Evolutionary conservation across 2,329 filamentous ascomycete genomes (phyloP).

Genomic region (Madurella fahalii): DNA sequence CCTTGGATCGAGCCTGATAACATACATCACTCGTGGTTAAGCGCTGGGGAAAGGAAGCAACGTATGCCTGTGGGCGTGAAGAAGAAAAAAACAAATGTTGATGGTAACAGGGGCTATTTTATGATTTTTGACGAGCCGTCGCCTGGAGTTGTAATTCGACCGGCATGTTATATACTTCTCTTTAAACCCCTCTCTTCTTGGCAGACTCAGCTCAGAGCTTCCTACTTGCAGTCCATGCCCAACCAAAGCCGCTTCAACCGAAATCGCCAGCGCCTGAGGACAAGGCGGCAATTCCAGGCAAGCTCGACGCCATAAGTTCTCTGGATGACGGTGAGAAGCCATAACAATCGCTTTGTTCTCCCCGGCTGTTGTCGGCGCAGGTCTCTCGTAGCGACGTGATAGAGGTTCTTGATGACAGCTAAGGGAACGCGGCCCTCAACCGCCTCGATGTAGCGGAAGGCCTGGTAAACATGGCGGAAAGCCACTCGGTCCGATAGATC

Average conservation of each 20-base stretch:
- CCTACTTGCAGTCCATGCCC: not conserved
- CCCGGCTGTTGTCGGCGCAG: slow-evolving; percentile 33
- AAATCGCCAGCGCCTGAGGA: slow-evolving; percentile 26
- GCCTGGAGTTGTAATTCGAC: not conserved
- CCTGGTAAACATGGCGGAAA: slow-evolving; percentile 32
- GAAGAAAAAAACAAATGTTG: not conserved
- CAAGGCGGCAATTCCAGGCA: slow-evolving; percentile 22
- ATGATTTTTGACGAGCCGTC: not conserved
- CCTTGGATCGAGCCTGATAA: not conserved
- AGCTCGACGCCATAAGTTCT: slow-evolving; percentile 25
- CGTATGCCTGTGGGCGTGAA: not conserved
- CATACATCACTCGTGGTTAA: not conserved
- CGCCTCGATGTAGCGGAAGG: slow-evolving; percentile 29
- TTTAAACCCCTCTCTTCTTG: not conserved
- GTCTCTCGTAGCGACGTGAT: slow-evolving; percentile 35
- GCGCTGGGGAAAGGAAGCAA: not conserved
- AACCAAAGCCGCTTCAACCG: slow-evolving; percentile 11
- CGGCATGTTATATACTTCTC: not conserved
- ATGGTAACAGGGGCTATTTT: not conserved
- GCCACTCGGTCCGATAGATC: slow-evolving; percentile 25
- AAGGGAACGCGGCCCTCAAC: slow-evolving; percentile 24
- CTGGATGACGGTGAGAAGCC: slow-evolving; percentile 33
- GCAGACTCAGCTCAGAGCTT: not conserved
- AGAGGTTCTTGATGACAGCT: slow-evolving; percentile 29
- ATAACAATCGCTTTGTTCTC: slow-evolving; percentile 33